These are phyloP conservation scores for Russula lepida DNA, from an alignment of 768 basidiomycete genomes.

Conservation along the genomic window DNA sequence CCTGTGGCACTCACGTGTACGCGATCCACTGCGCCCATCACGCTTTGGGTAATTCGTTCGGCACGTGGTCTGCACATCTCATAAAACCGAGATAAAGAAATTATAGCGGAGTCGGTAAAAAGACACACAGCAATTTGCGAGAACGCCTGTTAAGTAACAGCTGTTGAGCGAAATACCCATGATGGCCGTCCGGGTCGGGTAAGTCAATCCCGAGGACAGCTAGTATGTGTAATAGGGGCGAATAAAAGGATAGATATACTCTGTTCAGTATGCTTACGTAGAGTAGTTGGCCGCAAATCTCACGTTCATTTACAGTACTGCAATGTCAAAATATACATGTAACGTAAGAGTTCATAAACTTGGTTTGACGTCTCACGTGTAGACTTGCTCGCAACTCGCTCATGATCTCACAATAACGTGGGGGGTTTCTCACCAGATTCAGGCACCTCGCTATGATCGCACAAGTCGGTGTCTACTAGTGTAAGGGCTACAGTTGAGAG, in stretches of 20 bases:
- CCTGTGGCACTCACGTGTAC: conserved; percentile 1
- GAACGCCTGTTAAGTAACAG: too few relatives aligned
- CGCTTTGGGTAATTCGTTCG: not conserved
- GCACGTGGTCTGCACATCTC: not conserved
- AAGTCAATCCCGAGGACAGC: too few relatives aligned
- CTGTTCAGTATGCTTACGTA: too few relatives aligned
- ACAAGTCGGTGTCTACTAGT: not conserved
- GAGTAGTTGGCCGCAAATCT: too few relatives aligned
- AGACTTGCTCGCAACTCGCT: not conserved
- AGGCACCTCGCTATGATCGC: not conserved
- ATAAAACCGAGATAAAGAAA: too few relatives aligned
- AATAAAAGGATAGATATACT: too few relatives aligned
- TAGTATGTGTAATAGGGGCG: not conserved
- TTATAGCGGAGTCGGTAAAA: too few relatives aligned
- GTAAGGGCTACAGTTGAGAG: not conserved
- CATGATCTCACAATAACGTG: not conserved
- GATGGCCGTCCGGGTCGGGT: too few relatives aligned
- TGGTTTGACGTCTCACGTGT: not conserved
- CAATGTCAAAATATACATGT: too few relatives aligned
- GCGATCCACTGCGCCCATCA: conserved; percentile 4
- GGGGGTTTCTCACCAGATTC: not conserved
- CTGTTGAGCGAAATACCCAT: not conserved
- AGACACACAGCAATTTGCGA: too few relatives aligned
- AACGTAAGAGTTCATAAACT: not conserved
- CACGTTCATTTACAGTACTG: not conserved